phyloP scores from a whole-genome alignment of 169 alveolate genomes.

The Cryptosporidium ubiquitum region DNA sequence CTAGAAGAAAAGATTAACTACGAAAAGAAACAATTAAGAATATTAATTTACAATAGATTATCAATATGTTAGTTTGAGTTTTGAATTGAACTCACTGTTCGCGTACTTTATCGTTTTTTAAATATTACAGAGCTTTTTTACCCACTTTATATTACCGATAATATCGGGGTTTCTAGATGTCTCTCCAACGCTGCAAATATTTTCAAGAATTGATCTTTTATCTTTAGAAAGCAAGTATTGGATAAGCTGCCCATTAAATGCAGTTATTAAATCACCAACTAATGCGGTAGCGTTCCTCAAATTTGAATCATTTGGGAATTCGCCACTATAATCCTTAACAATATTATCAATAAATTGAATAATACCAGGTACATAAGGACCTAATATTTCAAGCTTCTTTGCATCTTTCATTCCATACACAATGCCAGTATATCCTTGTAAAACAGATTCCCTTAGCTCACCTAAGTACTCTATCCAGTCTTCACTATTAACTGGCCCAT shows the following conservation, averaged over 20 bases:
- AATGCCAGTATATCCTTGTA: slow-evolving; percentile 89
- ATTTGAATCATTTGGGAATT: slow-evolving; percentile 66
- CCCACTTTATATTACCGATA: slow-evolving; percentile 60
- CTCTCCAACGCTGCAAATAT: slow-evolving; percentile 61
- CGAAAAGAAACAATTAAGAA: neutral
- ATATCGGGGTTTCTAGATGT: slow-evolving; percentile 56
- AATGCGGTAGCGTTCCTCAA: slow-evolving; percentile 59
- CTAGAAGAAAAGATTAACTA: neutral
- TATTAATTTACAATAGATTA: neutral
- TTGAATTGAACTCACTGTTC: neutral
- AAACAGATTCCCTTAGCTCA: slow-evolving; percentile 88
- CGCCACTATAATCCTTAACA: slow-evolving; percentile 60
- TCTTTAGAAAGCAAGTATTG: slow-evolving; percentile 52
- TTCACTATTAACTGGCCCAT: slow-evolving; percentile 90
- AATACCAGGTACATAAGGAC: slow-evolving; percentile 84
- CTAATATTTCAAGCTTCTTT: slow-evolving; percentile 80
- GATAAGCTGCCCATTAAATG: slow-evolving; percentile 70
- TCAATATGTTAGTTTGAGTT: neutral
- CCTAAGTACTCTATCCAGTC: slow-evolving; percentile 91
- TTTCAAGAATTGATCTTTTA: slow-evolving; percentile 41
- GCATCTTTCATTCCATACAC: slow-evolving; percentile 90
- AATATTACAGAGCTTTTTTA: slow-evolving; percentile 49
- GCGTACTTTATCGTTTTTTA: neutral
- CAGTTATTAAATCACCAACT: slow-evolving; percentile 64
- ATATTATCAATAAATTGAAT: slow-evolving; percentile 83